Base-by-base conservation (phyloP, 192 early-diverging fungal genomes). In the Backusella parvicylindrica region DNA sequence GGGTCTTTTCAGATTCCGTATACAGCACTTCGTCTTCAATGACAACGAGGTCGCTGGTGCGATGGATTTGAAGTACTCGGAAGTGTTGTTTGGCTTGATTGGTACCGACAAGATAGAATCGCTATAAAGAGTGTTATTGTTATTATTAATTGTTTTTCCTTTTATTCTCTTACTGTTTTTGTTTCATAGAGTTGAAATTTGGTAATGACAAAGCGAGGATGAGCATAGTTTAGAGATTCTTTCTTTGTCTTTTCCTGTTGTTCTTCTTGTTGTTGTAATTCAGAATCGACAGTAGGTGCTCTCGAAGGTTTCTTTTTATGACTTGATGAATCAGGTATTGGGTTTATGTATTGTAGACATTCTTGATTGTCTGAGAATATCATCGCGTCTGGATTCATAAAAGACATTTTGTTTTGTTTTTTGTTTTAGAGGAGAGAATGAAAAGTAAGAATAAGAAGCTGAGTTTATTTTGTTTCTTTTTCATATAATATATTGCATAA, bases 171-270 rank as follows among this genome's bases (percentile, higher is more conserved):
- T 83, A 92, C 91, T 33, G 94, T 91, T 81, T 90, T 89, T 70
- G 92, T 98, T 73, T 98, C 96, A 78, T 96, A 97, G 32, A 98
- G 86, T 21, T 89, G 89, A 77, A 96, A 93, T 68, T 87, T 88
- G 79, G 87, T 94, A 64, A 92, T 80, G 12, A 89, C 84, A 16
- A 87, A 72, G 28, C 82, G 83, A 49, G 67, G 47, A 43, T 68
- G 66, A 6, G 79, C 47, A 28, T 63, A 73, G 1, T 66, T 64
- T 6, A 80, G 33, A n/a, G 70, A 35, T 30, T 63, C 41, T 6
- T 76, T 41, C 16, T 64, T 65, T 8, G 35, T 21, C 28, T 36
- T 38, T 30, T 40, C 21, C 49, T 41, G 23, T 40, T 53, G 56
- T 6, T 16, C 13, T 40, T 35, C 26, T 12, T 47, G 50, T 18